Percentiles rank a stretch among this genome's conserved stretches.
These are phyloP conservation scores for Lojkania enalia DNA, from an alignment of 2,329 filamentous ascomycete genomes.

Conservation along the genomic window DNA sequence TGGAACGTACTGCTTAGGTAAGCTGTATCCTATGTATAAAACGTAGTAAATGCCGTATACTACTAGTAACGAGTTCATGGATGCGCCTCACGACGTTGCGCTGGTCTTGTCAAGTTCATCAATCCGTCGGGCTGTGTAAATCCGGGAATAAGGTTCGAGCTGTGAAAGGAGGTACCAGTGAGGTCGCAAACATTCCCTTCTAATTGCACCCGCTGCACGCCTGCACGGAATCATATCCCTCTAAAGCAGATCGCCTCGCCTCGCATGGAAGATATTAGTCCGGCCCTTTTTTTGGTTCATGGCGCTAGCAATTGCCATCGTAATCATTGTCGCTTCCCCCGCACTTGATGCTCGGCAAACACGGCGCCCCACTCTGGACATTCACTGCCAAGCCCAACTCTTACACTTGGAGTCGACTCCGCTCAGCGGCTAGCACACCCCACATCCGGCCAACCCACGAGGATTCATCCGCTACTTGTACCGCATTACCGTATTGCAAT, in stretches of 20 bases:
- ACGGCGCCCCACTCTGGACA: constrained; percentile 6
- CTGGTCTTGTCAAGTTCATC: too few species aligned
- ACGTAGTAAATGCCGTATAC: too few species aligned
- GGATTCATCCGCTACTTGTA: too few species aligned
- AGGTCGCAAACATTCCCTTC: not conserved
- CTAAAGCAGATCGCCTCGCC: not conserved
- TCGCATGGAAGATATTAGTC: not conserved
- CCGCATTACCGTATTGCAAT: constrained; percentile 1
- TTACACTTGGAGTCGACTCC: constrained; percentile 6
- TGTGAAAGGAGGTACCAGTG: too few species aligned
- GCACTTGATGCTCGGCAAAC: not conserved
- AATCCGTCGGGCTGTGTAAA: too few species aligned
- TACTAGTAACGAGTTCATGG: too few species aligned
- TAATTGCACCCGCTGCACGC: not conserved
- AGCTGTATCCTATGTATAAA: too few species aligned
- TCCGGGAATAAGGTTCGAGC: not conserved
- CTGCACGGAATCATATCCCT: not conserved
- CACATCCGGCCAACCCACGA: constrained; percentile 40
- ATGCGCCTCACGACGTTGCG: too few species aligned
- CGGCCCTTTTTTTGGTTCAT: not conserved
- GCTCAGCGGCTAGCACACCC: constrained; percentile 36
- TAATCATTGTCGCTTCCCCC: not conserved
- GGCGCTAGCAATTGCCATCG: not conserved
- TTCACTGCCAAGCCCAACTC: constrained; percentile 21
- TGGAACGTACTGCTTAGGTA: too few species aligned